A percentile compares a stretch with the other conserved stretches of the same genome.
These are phyloP conservation scores for Calonectria leucothoes DNA, from an alignment of 2,329 filamentous ascomycete genomes.

Conservation along the genomic window DNA sequence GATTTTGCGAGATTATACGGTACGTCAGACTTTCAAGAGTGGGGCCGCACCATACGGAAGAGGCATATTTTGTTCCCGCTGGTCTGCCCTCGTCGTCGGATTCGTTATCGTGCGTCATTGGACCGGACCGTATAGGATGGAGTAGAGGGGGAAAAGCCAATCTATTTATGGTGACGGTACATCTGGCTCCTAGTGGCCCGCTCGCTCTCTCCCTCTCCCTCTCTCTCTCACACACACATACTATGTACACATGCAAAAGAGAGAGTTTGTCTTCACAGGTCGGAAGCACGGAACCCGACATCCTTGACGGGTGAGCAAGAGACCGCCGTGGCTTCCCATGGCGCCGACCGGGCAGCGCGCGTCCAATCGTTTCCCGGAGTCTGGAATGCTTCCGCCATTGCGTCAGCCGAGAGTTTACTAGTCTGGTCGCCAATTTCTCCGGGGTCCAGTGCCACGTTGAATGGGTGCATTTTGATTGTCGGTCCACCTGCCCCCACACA, in stretches of 20 bases:
- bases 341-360: not conserved
- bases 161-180: not conserved
- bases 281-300: not conserved
- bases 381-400: not conserved
- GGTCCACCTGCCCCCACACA: not conserved
- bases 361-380: not conserved
- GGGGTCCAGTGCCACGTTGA: not conserved
- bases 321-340: not conserved
- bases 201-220: not conserved
- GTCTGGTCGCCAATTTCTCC: not conserved
- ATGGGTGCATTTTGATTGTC: not conserved
- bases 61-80: not conserved
- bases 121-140: not conserved
- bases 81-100: not conserved
- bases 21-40: not conserved
- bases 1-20: no score
- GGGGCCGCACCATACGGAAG: not conserved
- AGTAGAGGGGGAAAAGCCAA: not conserved
- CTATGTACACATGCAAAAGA: no score
- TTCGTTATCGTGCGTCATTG: not conserved
- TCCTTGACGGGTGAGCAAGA: no score
- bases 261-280: not conserved
- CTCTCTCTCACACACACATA: not conserved
- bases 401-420: not conserved
- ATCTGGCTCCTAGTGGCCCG: not conserved